Evolutionary conservation across 805 yeast species (phyloP).

Genomic region (Myxozyma kluyveri): DNA sequence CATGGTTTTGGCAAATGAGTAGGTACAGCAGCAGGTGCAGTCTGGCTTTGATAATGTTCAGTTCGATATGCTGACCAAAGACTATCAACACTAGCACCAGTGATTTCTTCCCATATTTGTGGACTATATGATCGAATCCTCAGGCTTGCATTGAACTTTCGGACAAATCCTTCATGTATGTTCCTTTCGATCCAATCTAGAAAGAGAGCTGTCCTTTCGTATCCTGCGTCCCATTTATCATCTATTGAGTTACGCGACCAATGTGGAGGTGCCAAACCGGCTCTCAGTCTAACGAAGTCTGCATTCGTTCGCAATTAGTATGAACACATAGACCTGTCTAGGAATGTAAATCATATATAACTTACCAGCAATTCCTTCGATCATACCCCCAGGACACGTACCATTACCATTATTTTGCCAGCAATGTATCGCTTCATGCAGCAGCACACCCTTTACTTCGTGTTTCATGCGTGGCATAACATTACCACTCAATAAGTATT

Average conservation of each 20-base stretch:
- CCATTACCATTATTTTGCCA: constrained; percentile 17
- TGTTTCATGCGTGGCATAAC: constrained; percentile 1
- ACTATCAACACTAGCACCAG: neutral
- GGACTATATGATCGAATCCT: neutral
- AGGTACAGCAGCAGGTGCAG: too few relatives aligned
- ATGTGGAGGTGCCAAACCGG: constrained; percentile 16
- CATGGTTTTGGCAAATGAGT: too few relatives aligned
- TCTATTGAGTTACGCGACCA: constrained; percentile 2
- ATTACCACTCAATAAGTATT: neutral
- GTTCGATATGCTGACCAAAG: constrained; percentile 2
- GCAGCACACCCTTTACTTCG: constrained; percentile 12
- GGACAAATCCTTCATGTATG: neutral
- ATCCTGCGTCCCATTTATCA: constrained; percentile 15
- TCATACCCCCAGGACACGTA: constrained; percentile 8
- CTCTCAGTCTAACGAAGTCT: constrained; percentile 12
- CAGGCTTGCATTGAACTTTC: constrained; percentile 1
- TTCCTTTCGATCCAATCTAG: constrained; percentile 10
- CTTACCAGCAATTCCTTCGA: constrained; percentile 16
- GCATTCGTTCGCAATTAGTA: neutral
- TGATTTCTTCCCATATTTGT: constrained; percentile 1
- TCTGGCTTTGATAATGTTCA: too few relatives aligned
- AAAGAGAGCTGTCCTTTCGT: constrained; percentile 12
- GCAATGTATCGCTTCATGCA: constrained; percentile 9
- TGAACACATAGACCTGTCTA: neutral
- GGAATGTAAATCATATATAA: neutral